Evolutionary conservation across 768 basidiomycete species (phyloP), one percentile per base, ranked within the genome.

Genomic region (Russula virescens): DNA sequence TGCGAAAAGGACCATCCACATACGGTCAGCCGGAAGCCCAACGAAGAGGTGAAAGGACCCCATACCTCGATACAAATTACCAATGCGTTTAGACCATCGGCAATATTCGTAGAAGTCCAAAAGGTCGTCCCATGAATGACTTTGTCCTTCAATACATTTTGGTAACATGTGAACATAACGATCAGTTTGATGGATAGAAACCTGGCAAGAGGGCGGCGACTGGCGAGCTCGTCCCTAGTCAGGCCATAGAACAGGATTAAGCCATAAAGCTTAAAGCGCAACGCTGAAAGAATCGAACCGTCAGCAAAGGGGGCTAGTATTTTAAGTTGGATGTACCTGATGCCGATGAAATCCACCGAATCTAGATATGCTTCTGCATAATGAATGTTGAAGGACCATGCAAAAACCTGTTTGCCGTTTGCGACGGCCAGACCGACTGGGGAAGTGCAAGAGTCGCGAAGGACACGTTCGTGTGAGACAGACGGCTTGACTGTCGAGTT

Each of bases 81-180:
- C 5, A 97, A 78, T 0, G 94, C 91, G 65, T 85, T 89, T 34
- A 95, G 74, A 1, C 94, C 94, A 62, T 96, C 81, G 0, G 91
- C 82, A 55, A 96, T 84, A 69, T 96, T 96, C 4, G 87, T 86
- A 40, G 78, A 74, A 2, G 92, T 90, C 93, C 94, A 94, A 69
- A 85, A 93, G 59, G 80, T 48, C 0, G 91, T 91, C 19, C 76
- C 91, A 83, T 89, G 75, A 58, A 95, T 91, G 45, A 91, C 86
- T 34, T 77, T 73, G 51, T 86, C 81, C 69, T 86, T 83, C 35
- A 97, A 74, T 5, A 82, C 78, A 45, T 69, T 74, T 69, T 94
- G 94, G 72, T 94, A 96, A 73, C 91, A 94, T 0, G 91, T 93
- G 72, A 89, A 85, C 83, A 93, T 85, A 48, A 93, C 88, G 52